Base-by-base conservation (phyloP, 108 stramenopile species). In the Conticribra guillardii region DNA sequence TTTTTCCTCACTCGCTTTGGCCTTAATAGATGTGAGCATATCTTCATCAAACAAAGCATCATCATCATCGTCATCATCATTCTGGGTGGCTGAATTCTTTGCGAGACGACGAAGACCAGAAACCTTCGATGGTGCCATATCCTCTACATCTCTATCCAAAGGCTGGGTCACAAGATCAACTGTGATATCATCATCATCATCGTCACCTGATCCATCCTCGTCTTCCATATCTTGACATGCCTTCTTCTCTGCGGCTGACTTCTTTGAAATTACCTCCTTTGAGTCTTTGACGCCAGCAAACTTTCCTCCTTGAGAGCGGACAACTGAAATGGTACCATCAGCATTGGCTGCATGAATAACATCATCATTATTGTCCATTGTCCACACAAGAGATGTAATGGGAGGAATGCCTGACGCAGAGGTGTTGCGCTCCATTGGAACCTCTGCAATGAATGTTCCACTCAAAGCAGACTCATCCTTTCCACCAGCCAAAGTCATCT, bases 311-410 rank as follows among this genome's bases (percentile, higher is more conserved):
- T 52, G 3, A 5, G 64, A 19, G 53, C 27, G 16, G 1, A 53
- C 52, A 4, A 71, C 37, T 22, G 24, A 54, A 34, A 71, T 47
- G 29, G 61, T 60, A 24, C 82, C 85, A 45, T 81, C 64, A n/a
- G 79, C 76, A 79, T 77, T 65, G n/a, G 85, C 85, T 19, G 64
- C 68, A 55, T 73, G 71, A 32, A 86, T 47, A 15, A 32, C 26
- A 26, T 55, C 21, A 7, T 63, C 51, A 29, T 41, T 29, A 33
- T 15, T 33, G 45, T 41, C 45, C 4, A 4, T 46, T 1, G 24
- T 49, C 75, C 75, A 69, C 19, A 63, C 53, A 29, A 70, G 50
- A 17, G 66, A 67, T 29, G 74, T 74, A 37, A 69, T 60, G 16
- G 58, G 60, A 0, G 70, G 69, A 55, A 69, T 69, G 26, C 70